Evolutionary conservation across 371 early-diverging fungal genomes (phyloP).

Genomic region (Globomyces sp.): DNA sequence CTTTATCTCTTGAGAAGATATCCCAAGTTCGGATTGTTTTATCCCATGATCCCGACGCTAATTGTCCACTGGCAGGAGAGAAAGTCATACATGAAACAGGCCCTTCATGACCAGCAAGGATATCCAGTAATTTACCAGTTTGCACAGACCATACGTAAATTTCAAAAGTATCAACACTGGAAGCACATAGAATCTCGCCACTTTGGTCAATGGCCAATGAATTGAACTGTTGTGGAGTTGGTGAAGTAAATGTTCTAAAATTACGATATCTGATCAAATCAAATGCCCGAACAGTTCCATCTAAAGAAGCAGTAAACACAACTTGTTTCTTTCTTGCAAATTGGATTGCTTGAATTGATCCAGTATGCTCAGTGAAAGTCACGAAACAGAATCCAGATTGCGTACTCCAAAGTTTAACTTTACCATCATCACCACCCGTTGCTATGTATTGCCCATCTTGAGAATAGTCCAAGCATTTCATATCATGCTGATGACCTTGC

Average conservation of each 20-base stretch:
- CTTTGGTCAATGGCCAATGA: conserved; percentile 91
- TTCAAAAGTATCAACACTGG: conserved; percentile 93
- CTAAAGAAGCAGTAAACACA: conserved; percentile 89
- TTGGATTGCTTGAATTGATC: conserved; percentile 78
- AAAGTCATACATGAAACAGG: conserved; percentile 86
- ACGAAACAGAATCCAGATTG: conserved; percentile 95
- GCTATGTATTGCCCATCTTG: conserved; percentile 93
- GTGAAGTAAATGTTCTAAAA: conserved; percentile 95
- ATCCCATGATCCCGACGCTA: conserved; percentile 91
- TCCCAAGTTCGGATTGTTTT: conserved; percentile 91
- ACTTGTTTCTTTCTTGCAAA: conserved; percentile 89
- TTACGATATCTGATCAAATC: conserved; percentile 96
- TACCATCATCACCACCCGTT: conserved; percentile 96
- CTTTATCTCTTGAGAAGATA: conserved; percentile 84
- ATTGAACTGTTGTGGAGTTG: conserved; percentile 94
- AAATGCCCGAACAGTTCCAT: conserved; percentile 97
- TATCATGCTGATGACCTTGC: conserved; percentile 95
- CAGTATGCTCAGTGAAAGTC: conserved; percentile 92
- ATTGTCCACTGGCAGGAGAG: conserved; percentile 58
- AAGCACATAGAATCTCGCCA: conserved; percentile 96
- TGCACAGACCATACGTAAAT: conserved; percentile 97
- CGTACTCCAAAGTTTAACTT: conserved; percentile 96
- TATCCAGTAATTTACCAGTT: conserved; percentile 94
- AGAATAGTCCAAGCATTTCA: conserved; percentile 85
- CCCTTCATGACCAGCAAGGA: conserved; percentile 90